phyloP scores from a whole-genome alignment of 306 rosid species.

The Glycine soja region DNA sequence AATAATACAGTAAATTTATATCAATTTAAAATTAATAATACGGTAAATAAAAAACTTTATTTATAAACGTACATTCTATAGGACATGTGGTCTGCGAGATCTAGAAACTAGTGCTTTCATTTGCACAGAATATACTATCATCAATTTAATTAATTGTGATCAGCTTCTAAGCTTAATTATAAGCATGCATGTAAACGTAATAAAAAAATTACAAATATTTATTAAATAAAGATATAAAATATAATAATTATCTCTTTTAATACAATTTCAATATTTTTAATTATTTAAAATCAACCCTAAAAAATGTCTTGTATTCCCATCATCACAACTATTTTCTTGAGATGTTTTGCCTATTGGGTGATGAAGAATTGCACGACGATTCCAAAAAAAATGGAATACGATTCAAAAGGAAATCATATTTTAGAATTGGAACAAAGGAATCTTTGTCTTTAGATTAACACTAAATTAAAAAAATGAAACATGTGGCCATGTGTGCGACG shows the following conservation, averaged over 20 bases:
- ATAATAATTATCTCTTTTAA: no score
- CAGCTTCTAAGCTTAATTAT: background rate
- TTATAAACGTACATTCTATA: background rate
- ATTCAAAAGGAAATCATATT: conserved; percentile 42
- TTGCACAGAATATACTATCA: background rate
- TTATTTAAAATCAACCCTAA: background rate
- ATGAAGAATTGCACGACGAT: background rate
- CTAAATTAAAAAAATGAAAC: conserved; percentile 29
- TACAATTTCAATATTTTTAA: background rate
- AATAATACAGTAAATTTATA: background rate
- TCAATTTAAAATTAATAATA: background rate
- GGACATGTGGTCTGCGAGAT: conserved; percentile 7
- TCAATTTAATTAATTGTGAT: no score
- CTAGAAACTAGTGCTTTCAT: background rate
- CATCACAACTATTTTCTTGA: background rate
- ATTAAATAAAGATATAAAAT: background rate
- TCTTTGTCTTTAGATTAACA: conserved; percentile 66
- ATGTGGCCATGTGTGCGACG: conserved; percentile 65
- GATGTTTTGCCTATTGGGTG: background rate
- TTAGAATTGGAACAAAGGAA: conserved; percentile 52
- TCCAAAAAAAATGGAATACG: conserved; percentile 33
- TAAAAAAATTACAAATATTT: background rate
- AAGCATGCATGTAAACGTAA: background rate
- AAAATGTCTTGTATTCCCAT: background rate
- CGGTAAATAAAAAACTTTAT: background rate